Base-by-base conservation (phyloP, 306 rosid genomes). In the Spatholobus suberectus region DNA sequence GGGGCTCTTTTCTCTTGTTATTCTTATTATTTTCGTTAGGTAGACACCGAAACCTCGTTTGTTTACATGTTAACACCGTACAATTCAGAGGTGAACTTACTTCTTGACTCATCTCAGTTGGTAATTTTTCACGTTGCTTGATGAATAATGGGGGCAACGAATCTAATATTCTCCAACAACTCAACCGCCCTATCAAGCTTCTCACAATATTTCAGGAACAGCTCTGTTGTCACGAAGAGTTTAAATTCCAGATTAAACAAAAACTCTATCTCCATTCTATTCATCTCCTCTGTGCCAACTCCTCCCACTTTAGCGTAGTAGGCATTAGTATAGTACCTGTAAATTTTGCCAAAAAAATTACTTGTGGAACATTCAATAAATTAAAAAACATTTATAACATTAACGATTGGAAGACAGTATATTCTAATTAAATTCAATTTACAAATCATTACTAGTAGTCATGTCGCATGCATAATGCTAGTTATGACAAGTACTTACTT, bases 241-340 rank as follows among this genome's bases (percentile, higher is more conserved):
- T 79, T 85, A 80, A 93, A 93, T 46, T 91, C 91, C 81, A 93
- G 9, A 76, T 35, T 82, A 81, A 90, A 90, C 85, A 93, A 67
- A 41, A 91, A 89, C 61, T 83, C 85, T 20, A 91, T 55, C 81
- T 93, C 97, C 87, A 93, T 74, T 40, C 51, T 83, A 88, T 93
- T 93, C 90, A 93, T 88, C 72, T 91, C 94, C 44, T 20, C 82
- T 2, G 73, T 90, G 89, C 91, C 90, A 47, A 91, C 88, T 43
- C 97, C 97, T 49, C 97, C 97, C 27, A 93, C 92, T 73, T 68
- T 80, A 14, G 96, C 97, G 63, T 80, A 90, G 58, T 90, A 77
- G 4, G 76, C 84, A 63, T 90, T 93, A 85, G 74, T 84, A 49
- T 73, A 79, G 59, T 77, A 84, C 83, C 97, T 93, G 84, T 69